These are phyloP conservation scores for Medicago lupulina DNA, from an alignment of 306 rosid species.

Conservation along the genomic window DNA sequence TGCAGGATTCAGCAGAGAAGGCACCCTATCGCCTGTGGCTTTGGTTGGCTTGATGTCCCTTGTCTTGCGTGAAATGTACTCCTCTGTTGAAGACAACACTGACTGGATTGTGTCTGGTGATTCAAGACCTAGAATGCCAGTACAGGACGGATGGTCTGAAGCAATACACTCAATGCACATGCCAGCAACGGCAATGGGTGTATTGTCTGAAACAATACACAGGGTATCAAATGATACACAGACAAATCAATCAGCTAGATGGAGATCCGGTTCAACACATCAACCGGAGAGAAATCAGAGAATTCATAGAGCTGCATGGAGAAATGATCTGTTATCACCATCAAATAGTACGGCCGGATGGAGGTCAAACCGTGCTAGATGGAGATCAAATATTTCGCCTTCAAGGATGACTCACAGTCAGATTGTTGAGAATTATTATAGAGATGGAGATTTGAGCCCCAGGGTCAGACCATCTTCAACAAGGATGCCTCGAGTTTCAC, in stretches of 20 bases:
- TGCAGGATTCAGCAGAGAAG: constrained; percentile 41
- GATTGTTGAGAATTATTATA: constrained; percentile 12
- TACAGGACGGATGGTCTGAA: too few species aligned
- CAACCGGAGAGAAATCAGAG: constrained; percentile 40
- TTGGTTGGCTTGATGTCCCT: constrained; percentile 47
- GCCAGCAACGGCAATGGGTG: too few species aligned
- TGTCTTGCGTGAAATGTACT: constrained; percentile 41
- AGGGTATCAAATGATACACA: constrained; percentile 33
- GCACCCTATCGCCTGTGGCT: constrained; percentile 29
- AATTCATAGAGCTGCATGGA: constrained; percentile 38
- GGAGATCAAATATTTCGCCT: constrained; percentile 46
- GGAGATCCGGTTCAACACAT: constrained; percentile 50
- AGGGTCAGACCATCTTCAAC: constrained; percentile 41
- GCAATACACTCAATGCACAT: too few species aligned
- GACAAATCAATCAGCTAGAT: constrained; percentile 50
- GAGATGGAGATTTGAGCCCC: constrained; percentile 41
- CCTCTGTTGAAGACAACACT: too few species aligned
- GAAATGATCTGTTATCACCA: constrained; percentile 24
- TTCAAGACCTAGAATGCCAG: background rate
- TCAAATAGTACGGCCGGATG: constrained; percentile 39
- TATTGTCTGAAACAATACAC: background rate
- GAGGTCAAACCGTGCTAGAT: constrained; percentile 45
- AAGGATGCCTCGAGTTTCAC: constrained; percentile 34
- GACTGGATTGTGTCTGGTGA: background rate
- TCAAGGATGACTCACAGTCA: constrained; percentile 37